A percentile compares a stretch with the other conserved stretches of the same genome.
These are phyloP conservation scores for Xylaria scruposa DNA, from an alignment of 495 filamentous ascomycete genomes.

Conservation along the genomic window DNA sequence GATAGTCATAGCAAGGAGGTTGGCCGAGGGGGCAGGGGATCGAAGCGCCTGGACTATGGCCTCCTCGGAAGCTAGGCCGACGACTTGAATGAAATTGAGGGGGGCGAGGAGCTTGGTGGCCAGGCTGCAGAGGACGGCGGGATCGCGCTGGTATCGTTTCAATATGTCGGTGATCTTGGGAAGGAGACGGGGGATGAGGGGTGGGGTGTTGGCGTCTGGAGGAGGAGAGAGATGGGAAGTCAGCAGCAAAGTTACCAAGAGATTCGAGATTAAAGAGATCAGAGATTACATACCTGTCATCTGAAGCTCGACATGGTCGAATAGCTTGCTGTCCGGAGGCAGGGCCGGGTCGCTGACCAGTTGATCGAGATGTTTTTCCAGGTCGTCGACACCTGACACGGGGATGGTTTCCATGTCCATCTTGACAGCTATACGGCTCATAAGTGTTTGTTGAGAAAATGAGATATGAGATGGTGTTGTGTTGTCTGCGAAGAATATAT, in stretches of 20 bases:
- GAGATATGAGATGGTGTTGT: neutral
- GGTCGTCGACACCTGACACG: conserved; percentile 54
- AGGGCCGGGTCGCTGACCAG: conserved; percentile 48
- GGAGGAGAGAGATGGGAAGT: neutral
- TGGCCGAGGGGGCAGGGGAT: conserved; percentile 68
- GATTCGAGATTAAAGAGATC: no score
- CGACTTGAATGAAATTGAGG: conserved; percentile 55
- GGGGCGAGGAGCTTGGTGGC: conserved; percentile 61
- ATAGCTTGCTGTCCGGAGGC: conserved; percentile 52
- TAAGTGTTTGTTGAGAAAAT: neutral
- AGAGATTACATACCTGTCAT: no score
- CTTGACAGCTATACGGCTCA: conserved; percentile 34
- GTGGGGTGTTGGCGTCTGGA: conserved; percentile 52
- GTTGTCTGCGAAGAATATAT: neutral
- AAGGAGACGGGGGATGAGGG: conserved; percentile 56
- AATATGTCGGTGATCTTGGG: conserved; percentile 57
- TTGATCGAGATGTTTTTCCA: conserved; percentile 56
- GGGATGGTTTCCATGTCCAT: conserved; percentile 46
- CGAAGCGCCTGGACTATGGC: conserved; percentile 62
- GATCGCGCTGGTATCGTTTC: conserved; percentile 57
- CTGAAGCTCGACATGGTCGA: conserved; percentile 62
- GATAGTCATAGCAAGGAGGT: conserved; percentile 72
- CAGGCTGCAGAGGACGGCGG: conserved; percentile 55
- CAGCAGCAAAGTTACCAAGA: neutral
- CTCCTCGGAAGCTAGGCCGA: conserved; percentile 60